Percentiles rank a stretch among this genome's conserved stretches.
These are phyloP conservation scores for Aureobasidium sp. DNA, from an alignment of 2,329 filamentous ascomycete species.

Conservation along the genomic window DNA sequence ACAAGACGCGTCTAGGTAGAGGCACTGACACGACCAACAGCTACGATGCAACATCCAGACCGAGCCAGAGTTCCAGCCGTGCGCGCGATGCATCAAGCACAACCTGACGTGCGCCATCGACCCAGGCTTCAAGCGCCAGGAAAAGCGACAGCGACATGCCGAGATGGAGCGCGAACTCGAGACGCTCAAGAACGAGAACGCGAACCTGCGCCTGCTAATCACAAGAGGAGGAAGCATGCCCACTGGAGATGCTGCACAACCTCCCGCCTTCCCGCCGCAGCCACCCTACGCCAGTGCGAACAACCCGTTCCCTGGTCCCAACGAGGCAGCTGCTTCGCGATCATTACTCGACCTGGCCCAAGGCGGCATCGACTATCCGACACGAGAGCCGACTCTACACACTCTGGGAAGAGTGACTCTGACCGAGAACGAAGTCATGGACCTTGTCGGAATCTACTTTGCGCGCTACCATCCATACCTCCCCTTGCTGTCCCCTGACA, in stretches of 20 bases:
- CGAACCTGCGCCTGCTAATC: constrained; percentile 14
- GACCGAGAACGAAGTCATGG: constrained; percentile 36
- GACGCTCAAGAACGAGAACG: constrained; percentile 33
- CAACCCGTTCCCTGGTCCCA: constrained; percentile 28
- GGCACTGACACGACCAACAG: constrained; percentile 37
- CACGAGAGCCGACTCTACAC: constrained; percentile 52
- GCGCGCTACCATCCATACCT: constrained; percentile 69
- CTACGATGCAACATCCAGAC: constrained; percentile 78
- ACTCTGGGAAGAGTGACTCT: constrained; percentile 46
- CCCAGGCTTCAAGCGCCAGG: constrained; percentile 77
- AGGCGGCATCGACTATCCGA: constrained; percentile 40
- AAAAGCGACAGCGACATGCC: constrained; percentile 75
- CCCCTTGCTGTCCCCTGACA: constrained; percentile 68
- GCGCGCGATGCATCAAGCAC: constrained; percentile 70
- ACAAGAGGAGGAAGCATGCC: constrained; percentile 15
- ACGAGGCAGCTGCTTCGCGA: constrained; percentile 32
- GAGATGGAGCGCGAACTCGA: constrained; percentile 84
- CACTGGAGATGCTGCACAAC: not conserved
- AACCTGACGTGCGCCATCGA: constrained; percentile 81
- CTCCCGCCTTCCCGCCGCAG: not conserved
- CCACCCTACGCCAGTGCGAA: constrained; percentile 13
- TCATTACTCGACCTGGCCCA: constrained; percentile 33
- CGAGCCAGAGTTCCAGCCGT: constrained; percentile 65
- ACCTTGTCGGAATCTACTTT: constrained; percentile 70
- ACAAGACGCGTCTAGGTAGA: not conserved